Conservation (phyloP, 371 early-diverging fungal genomes). For the Apophysomyces elegans region DNA sequence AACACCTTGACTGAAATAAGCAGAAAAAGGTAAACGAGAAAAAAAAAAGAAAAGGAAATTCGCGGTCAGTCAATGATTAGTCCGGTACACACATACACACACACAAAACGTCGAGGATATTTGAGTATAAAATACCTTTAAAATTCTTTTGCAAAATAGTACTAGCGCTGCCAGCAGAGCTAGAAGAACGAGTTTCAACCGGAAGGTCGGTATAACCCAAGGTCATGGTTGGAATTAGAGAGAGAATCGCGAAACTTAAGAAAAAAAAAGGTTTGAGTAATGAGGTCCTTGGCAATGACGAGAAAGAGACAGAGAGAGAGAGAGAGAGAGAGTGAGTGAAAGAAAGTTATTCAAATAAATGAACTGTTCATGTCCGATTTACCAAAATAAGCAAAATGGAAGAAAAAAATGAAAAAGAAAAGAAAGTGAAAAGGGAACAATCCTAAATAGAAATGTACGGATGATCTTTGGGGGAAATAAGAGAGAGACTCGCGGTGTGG, state of each 20-base stretch:
- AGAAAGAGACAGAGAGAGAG: slow-evolving; percentile 12
- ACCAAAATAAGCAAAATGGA: slow-evolving; percentile 12
- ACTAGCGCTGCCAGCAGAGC: slow-evolving; percentile 4
- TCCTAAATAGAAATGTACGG: too few relatives aligned
- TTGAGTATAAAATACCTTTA: slow-evolving; percentile 3
- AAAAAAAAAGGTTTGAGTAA: not conserved
- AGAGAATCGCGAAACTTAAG: slow-evolving; percentile 12
- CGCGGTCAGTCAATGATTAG: too few relatives aligned
- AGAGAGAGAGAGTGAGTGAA: slow-evolving; percentile 1
- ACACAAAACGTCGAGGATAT: not conserved
- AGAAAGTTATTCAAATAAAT: not conserved
- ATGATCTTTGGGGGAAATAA: too few relatives aligned
- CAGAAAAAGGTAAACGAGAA: not conserved
- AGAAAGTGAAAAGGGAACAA: not conserved
- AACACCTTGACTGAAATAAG: slow-evolving; percentile 39
- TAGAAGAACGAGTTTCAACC: not conserved
- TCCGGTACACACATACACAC: not conserved
- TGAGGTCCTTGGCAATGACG: too few relatives aligned
- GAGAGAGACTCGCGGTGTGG: not conserved
- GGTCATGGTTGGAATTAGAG: slow-evolving; percentile 5
- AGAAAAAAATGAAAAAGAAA: not conserved
- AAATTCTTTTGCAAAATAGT: slow-evolving; percentile 9
- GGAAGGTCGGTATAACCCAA: not conserved
- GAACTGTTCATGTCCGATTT: not conserved
- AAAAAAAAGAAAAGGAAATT: too few relatives aligned